A percentile compares a stretch with the other conserved stretches of the same genome.
phyloP scores from a whole-genome alignment of 2,329 filamentous ascomycete genomes.

The Didymella arachidicola region DNA sequence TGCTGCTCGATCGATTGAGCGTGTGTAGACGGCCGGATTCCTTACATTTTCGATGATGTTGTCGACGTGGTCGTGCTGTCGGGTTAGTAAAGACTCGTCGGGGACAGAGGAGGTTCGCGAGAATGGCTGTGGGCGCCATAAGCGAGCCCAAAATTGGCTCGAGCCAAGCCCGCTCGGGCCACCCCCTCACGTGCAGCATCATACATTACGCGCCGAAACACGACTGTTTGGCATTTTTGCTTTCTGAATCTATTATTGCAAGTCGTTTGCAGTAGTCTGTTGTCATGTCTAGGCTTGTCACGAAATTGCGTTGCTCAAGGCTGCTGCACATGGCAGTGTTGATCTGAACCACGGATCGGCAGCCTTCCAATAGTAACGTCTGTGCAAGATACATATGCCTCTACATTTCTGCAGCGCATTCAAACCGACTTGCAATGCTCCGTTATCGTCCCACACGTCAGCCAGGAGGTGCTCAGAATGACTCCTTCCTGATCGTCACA shows the following conservation, averaged over 20 bases:
- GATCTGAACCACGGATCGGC: neutral
- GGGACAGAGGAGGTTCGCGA: slow-evolving; percentile 16
- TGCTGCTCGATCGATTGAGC: slow-evolving; percentile 27
- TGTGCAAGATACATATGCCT: neutral
- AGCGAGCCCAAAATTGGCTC: slow-evolving; percentile 13
- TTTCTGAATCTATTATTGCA: neutral
- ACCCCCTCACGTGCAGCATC: slow-evolving; percentile 17
- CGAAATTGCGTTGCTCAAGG: neutral
- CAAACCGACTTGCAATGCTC: neutral
- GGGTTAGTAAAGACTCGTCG: slow-evolving; percentile 19
- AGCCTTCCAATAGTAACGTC: neutral
- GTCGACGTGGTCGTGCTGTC: slow-evolving; percentile 49
- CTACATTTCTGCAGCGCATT: neutral
- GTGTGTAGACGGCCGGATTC: slow-evolving; percentile 30
- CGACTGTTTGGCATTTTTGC: slow-evolving; percentile 1
- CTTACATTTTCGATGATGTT: slow-evolving; percentile 55
- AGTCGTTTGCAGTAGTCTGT: neutral
- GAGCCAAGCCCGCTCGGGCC: slow-evolving; percentile 16
- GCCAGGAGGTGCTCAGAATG: slow-evolving; percentile 19
- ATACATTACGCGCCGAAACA: slow-evolving; percentile 17
- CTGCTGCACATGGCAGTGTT: neutral
- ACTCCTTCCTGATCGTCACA: slow-evolving; percentile 24
- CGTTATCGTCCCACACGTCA: slow-evolving; percentile 1
- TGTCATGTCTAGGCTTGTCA: neutral
- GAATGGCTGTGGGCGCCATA: slow-evolving; percentile 17